These are phyloP conservation scores for Moniliophthora roreri DNA, from an alignment of 1,284 basidiomycete species.

Conservation along the genomic window DNA sequence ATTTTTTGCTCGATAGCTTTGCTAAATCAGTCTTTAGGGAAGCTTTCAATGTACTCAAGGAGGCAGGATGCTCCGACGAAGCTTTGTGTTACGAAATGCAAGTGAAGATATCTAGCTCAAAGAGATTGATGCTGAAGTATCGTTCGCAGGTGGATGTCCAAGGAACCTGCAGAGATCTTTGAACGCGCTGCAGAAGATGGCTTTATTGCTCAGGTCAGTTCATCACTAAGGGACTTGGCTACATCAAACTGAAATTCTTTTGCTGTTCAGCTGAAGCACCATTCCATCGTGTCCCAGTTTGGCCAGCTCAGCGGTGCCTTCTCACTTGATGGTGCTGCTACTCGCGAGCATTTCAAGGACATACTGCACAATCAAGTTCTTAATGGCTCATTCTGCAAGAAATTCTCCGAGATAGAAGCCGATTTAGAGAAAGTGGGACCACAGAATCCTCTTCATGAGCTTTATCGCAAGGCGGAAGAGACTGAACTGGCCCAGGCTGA, in stretches of 20 bases:
- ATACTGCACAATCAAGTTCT: constrained; percentile 60
- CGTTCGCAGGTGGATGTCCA: constrained; percentile 64
- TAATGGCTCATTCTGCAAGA: constrained; percentile 57
- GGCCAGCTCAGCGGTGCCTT: constrained; percentile 61
- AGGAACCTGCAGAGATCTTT: constrained; percentile 71
- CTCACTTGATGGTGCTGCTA: constrained; percentile 48
- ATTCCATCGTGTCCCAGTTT: constrained; percentile 61
- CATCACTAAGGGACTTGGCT: neutral
- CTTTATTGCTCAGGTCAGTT: constrained; percentile 51
- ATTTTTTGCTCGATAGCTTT: neutral
- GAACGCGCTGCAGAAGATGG: constrained; percentile 67
- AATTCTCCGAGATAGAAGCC: constrained; percentile 56
- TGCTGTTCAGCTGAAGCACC: constrained; percentile 53
- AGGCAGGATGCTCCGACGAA: constrained; percentile 67
- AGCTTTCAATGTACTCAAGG: constrained; percentile 61
- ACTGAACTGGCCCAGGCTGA: constrained; percentile 59
- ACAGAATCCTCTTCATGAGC: constrained; percentile 53
- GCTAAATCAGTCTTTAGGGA: constrained; percentile 36
- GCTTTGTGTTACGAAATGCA: constrained; percentile 68
- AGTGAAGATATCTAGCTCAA: constrained; percentile 14
- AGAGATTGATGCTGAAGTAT: constrained; percentile 4
- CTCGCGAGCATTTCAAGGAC: constrained; percentile 54
- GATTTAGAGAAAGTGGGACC: constrained; percentile 60
- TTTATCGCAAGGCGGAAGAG: constrained; percentile 52
- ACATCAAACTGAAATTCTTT: neutral